Percentiles rank a stretch among this genome's conserved stretches.
Evolutionary conservation across 139 green algal genomes (phyloP).

Genomic region (Ettlia oleoabundans): DNA sequence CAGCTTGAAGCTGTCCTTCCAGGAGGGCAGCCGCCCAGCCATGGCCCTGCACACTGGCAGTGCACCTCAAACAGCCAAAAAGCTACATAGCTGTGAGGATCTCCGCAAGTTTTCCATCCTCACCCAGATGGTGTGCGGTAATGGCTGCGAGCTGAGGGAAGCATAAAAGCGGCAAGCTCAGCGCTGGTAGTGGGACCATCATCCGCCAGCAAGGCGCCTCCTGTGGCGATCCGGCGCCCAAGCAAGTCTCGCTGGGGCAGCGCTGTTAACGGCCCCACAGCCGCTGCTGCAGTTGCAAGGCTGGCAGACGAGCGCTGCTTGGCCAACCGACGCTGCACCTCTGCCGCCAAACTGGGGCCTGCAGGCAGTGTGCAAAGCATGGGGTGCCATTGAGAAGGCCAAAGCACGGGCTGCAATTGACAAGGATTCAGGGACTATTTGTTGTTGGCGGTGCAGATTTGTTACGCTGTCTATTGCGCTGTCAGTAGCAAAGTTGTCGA

Average conservation of each 20-base stretch:
- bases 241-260: constrained; percentile 26
- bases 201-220: neutral
- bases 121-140: neutral
- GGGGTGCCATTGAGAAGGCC: too few relatives aligned
- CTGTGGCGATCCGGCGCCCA: constrained; percentile 19
- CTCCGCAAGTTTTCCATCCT: too few relatives aligned
- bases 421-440: neutral
- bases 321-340: constrained; percentile 27
- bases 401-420: neutral
- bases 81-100: too few relatives aligned
- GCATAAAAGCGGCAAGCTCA: neutral
- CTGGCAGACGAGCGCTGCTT: neutral
- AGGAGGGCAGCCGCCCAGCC: too few relatives aligned
- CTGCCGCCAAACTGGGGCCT: constrained; percentile 30
- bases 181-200: neutral
- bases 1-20: too few relatives aligned
- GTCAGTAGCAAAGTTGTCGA: too few relatives aligned
- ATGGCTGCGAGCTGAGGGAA: neutral
- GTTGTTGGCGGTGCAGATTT: too few relatives aligned
- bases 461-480: too few relatives aligned
- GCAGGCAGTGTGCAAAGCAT: neutral
- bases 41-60: too few relatives aligned
- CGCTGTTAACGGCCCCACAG: neutral
- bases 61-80: too few relatives aligned
- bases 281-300: neutral